These are phyloP conservation scores for Diutina scorzettiae DNA, from an alignment of 1,139 yeast species.

Conservation along the genomic window DNA sequence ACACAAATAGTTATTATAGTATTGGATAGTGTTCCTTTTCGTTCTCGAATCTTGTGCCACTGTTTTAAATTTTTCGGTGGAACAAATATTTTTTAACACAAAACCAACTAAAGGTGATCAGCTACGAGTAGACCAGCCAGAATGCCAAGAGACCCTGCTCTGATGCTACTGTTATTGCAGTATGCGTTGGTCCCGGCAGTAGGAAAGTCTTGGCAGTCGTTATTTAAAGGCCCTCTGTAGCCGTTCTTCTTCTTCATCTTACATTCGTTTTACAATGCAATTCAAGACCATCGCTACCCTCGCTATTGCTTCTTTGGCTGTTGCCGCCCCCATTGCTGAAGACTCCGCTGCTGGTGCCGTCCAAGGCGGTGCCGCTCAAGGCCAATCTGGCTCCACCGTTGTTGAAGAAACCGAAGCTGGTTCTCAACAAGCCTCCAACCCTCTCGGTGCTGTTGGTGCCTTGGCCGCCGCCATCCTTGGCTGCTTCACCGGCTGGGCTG, in stretches of 20 bases:
- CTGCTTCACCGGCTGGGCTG: conserved; percentile 1
- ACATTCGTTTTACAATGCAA: neutral
- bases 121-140: no score
- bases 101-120: no score
- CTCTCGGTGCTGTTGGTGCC: conserved; percentile 2
- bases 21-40: neutral
- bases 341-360: neutral
- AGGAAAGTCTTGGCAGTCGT: no score
- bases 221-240: no score
- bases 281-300: conserved; percentile 5
- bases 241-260: neutral
- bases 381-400: neutral
- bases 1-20: neutral
- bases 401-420: neutral
- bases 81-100: no score
- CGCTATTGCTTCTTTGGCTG: conserved; percentile 1
- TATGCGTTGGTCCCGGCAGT: no score
- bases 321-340: conserved; percentile 1
- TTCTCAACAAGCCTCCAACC: neutral
- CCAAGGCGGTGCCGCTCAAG: neutral
- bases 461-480: conserved; percentile 4
- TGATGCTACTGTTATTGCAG: no score
- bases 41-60: neutral
- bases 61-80: no score
- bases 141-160: no score